phyloP scores from a whole-genome alignment of 768 basidiomycete species.

The Boletus rubescentipes region DNA sequence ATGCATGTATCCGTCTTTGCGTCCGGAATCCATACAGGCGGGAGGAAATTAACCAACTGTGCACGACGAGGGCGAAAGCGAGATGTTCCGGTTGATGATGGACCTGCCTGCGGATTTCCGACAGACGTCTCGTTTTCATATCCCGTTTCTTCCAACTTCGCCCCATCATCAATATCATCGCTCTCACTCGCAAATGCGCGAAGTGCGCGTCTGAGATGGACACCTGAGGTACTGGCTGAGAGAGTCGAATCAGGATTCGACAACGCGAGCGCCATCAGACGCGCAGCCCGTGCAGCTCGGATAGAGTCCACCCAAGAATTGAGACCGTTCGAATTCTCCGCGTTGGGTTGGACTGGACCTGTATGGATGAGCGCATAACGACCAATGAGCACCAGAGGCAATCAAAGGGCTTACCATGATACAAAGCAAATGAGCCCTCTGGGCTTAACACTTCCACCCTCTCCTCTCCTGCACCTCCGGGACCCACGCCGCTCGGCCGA shows the following conservation, averaged over 20 bases:
- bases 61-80: conserved; percentile 25
- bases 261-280: conserved; percentile 68
- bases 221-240: conserved; percentile 72
- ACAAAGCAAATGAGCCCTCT: conserved; percentile 71
- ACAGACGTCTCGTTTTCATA: conserved; percentile 36
- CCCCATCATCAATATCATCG: conserved; percentile 32
- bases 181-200: conserved; percentile 64
- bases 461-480: conserved; percentile 41
- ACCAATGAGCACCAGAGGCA: not conserved
- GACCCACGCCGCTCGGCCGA: conserved; percentile 21
- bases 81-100: not conserved
- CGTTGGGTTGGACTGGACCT: conserved; percentile 3
- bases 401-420: conserved; percentile 49
- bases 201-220: conserved; percentile 69
- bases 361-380: not conserved
- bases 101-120: not conserved
- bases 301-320: conserved; percentile 70
- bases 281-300: conserved; percentile 64
- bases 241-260: conserved; percentile 80
- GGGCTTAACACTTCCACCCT: conserved; percentile 76
- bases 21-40: conserved; percentile 92
- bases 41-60: conserved; percentile 60
- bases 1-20: conserved; percentile 80
- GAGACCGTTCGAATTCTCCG: conserved; percentile 18
- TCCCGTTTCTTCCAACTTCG: conserved; percentile 44